Conservation (phyloP, 1,139 yeast genomes). For the Hemisphaericaspora xylofermentans region DNA sequence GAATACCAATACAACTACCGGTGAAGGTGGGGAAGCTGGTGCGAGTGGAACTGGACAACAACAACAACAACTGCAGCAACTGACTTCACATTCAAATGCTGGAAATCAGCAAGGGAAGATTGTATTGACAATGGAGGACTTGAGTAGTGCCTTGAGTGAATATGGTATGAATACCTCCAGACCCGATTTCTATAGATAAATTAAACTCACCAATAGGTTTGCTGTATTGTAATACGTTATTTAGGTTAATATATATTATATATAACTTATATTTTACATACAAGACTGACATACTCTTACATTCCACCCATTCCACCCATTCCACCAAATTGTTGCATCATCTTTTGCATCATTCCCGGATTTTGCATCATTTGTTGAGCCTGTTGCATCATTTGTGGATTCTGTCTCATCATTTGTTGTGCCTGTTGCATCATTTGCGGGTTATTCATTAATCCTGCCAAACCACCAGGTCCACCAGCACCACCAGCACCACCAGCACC, state of each 20-base stretch:
- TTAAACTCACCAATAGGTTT: not conserved
- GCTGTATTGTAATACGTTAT: not conserved
- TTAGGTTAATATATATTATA: slow-evolving; percentile 1
- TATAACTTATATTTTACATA: not conserved
- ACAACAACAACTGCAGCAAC: slow-evolving; percentile 22
- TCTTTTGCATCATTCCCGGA: slow-evolving; percentile 67
- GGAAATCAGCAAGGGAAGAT: slow-evolving; percentile 71
- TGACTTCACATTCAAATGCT: slow-evolving; percentile 41
- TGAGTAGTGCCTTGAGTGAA: slow-evolving; percentile 84
- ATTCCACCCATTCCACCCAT: slow-evolving; percentile 13
- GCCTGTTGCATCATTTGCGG: slow-evolving; percentile 42
- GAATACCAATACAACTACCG: slow-evolving; percentile 39
- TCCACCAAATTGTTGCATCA: slow-evolving; percentile 70
- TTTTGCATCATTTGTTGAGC: slow-evolving; percentile 55
- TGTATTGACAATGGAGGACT: slow-evolving; percentile 83
- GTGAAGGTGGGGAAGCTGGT: slow-evolving; percentile 34
- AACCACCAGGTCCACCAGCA: slow-evolving; percentile 60
- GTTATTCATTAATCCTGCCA: slow-evolving; percentile 54
- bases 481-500: slow-evolving; percentile 45
- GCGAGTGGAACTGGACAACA: slow-evolving; percentile 15
- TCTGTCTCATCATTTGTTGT: slow-evolving; percentile 65
- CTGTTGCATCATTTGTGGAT: slow-evolving; percentile 71
- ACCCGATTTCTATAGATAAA: slow-evolving; percentile 75
- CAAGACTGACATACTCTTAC: not conserved
- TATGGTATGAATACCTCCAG: slow-evolving; percentile 88